Conservation (phyloP, 2,329 filamentous ascomycete species). For the Exophiala dermatitidis region DNA sequence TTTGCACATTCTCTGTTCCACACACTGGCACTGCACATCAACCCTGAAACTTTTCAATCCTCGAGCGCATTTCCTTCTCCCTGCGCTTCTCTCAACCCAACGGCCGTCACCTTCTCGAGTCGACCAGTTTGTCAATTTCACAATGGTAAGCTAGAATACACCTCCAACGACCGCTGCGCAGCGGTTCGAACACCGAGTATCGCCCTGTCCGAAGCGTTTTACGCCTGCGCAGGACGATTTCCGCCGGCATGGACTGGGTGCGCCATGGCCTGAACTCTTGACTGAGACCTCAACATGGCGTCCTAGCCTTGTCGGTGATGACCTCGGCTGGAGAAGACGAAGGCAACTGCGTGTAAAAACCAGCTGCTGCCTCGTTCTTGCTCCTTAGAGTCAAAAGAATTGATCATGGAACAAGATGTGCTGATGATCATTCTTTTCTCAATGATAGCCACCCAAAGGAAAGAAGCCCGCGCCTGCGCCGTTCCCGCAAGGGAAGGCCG, state of each 20-base stretch:
- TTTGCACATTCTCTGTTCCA: conserved; percentile 7
- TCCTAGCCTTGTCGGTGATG: conserved; percentile 15
- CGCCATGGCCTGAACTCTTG: conserved; percentile 15
- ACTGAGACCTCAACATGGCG: conserved; percentile 14
- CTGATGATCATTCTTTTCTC: conserved; percentile 97
- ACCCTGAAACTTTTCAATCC: conserved; percentile 1
- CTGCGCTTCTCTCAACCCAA: conserved; percentile 1
- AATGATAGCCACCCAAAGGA: conserved; percentile 99
- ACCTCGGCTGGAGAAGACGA: conserved; percentile 15
- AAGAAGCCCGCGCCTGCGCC: conserved; percentile 98
- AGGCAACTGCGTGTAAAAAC: conserved; percentile 2
- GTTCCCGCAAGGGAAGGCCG: conserved; percentile 90
- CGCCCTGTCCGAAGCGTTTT: conserved; percentile 2
- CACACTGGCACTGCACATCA: background rate
- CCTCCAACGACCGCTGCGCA: background rate
- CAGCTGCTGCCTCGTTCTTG: conserved; percentile 1
- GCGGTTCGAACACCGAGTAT: background rate
- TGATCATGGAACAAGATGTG: conserved; percentile 65
- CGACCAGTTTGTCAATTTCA: background rate
- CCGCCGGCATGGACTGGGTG: conserved; percentile 11
- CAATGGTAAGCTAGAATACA: conserved; percentile 22
- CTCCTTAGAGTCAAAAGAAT: conserved; percentile 81
- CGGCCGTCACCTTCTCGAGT: background rate
- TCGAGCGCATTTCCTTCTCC: background rate
- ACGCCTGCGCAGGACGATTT: conserved; percentile 5